Evolutionary conservation across 805 yeast genomes (phyloP), one percentile per base, ranked within the genome.

Genomic region (Grigorovia yakushimaensis): DNA sequence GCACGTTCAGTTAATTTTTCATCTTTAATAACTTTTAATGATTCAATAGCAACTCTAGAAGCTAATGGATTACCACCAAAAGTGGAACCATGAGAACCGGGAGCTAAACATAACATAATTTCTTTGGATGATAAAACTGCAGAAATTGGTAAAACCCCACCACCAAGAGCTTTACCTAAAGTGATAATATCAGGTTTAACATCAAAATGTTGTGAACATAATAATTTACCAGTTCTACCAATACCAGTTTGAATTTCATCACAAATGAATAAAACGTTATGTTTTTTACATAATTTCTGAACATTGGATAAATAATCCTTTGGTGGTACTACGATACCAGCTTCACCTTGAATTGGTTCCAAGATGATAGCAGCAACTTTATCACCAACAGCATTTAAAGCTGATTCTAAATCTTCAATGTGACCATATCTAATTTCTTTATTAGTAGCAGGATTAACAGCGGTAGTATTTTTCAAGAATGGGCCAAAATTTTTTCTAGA

Each of bases 261-360:
- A 63, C 95, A 88, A 68, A 91, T 89, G 59, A 91, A 77, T 64
- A 91, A 73, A 33, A 87, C 89, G 60, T 91, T 88, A 75, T 89
- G 74, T 68, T 88, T 70, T 59, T 78, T 79, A 72, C 96, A 88
- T 52, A 88, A 73, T 47, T 69, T 80, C 55, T 78, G 77, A 30
- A 89, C 96, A 57, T 73, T 71, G 46, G 80, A 68, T 55, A 91
- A 76, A 71, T 89, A 91, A 58, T 78, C 94, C 44, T 65, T 70
- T 54, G 93, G 93, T 46, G 98, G 97, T 22, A 89, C 96, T 23
- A 89, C 91, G 55, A 91, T 91, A 57, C 98, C 98, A 33, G 98
- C 98, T 67, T 91, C 98, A 66, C 98, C 98, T 68, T 91, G 98
- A 61, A 89, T 89, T 52, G 97, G 97, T 71, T 91, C 98, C 57